Base-by-base conservation (phyloP, 176 grass and related monocot species). In the Lolium rigidum region DNA sequence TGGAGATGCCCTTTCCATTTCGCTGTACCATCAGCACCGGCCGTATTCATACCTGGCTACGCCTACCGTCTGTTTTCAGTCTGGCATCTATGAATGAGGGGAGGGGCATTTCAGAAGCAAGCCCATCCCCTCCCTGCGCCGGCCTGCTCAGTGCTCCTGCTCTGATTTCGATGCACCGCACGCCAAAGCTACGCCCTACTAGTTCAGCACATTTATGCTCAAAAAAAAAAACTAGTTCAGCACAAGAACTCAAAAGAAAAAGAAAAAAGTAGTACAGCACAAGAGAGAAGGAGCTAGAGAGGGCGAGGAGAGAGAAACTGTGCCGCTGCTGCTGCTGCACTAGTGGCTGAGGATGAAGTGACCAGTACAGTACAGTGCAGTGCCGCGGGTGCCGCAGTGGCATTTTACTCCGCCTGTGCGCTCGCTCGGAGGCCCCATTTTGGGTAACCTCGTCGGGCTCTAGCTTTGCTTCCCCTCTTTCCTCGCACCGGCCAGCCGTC, bases 41-140 rank as follows among this genome's bases (percentile, higher is more conserved):
- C 28, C 60, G n/a, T n/a, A n/a, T n/a, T n/a, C 20, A 6, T 26
- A 43, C 60, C 16, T 22, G 31, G 74, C 38, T 5, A 43, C 66
- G 47, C 20, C 44, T 58, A 25, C 12, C 47, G 12, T 25, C 73
- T 44, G 41, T 18, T 56, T 50, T 49, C 80, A 92, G 86, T 49
- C 83, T 94, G 86, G 90, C n/a, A n/a, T n/a, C 80, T 73, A 91
- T 90, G 93, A 90, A 91, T 92, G 62, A 79, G 80, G 37, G 87
- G 73, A 83, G 73, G 87, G 92, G 93, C 94, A 82, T 46, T 76
- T 88, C 83, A 89, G 89, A 94, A 86, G 95, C 81, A 85, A 92
- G 66, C 84, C 47, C 70, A 65, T 77, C 68, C 38, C 77, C 24
- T 81, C 22, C 59, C 72, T 78, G 48, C 70, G 52, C 68, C 52